Base-by-base conservation (phyloP, 129 eudicot genomes). In the Tagetes erecta region DNA sequence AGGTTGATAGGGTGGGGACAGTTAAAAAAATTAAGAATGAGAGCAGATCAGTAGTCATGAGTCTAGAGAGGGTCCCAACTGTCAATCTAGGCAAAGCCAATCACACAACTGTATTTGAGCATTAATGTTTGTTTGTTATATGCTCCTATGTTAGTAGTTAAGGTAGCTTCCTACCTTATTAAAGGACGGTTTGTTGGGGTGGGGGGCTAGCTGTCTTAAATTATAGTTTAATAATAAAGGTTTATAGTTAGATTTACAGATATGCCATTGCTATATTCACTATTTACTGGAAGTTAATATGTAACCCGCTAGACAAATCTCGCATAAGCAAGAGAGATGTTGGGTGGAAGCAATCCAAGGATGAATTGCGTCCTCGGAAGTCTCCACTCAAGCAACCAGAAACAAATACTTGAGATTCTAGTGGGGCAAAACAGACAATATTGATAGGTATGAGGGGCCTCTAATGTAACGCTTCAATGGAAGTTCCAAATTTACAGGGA, bases 51-150 rank as follows among this genome's bases (percentile, higher is more conserved):
- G 77, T 35, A 67, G 77, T 75, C 75, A 74, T 11, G 67, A 60
- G 67, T 69, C 72, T 77, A 76, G 77, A 81, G 68, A 74, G 70
- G 85, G 85, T 76, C 85, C 81, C 78, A 70, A 75, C 73, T 67
- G 80, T 81, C 74, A 70, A 71, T 76, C 76, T 57, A 72, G 44
- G 67, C 33, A 70, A 20, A 50, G 41, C 78, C 64, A 72, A 71
- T 64, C 72, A 71, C 78, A 78, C 63, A 72, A 64, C 40, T 79
- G 74, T 30, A 62, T 63, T 72, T 72, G 30, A 71, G 52, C 42
- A 72, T 79, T 72, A 79, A 73, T 73, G 79, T 79, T 79, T 72
- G 78, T 49, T 74, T 74, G 44, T 72, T 73, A 65, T 67, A 44
- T 65, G 64, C 55, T 64, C 59, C 68, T 46, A 72, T 27, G 52